A percentile compares a stretch with the other conserved stretches of the same genome.
Conservation (phyloP, 805 yeast species). For the Sugiyamaella smithiae region DNA sequence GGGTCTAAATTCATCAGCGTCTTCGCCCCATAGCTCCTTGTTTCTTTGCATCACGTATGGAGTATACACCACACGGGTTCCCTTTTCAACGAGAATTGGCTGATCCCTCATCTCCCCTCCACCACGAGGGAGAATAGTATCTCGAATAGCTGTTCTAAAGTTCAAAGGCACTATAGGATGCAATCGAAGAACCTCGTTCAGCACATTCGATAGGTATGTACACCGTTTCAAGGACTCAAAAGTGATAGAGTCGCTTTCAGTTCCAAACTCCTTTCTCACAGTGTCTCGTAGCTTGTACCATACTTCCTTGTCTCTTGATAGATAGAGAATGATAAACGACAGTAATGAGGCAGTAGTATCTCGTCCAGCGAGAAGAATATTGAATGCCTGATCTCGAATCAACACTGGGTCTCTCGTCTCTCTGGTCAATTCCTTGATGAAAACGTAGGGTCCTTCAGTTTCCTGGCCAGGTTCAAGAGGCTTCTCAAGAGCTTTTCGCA, state of each 20-base stretch:
- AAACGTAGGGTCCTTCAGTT: conserved; percentile 41
- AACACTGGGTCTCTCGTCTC: conserved; percentile 48
- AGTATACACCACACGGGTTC: conserved; percentile 40
- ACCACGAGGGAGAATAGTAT: conserved; percentile 50
- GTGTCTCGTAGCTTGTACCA: conserved; percentile 38
- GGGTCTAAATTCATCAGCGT: conserved; percentile 45
- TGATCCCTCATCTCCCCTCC: conserved; percentile 43
- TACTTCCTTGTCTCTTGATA: conserved; percentile 39
- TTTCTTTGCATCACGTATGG: conserved; percentile 46
- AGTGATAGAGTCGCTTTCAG: conserved; percentile 30
- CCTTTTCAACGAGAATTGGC: conserved; percentile 47
- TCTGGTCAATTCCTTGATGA: conserved; percentile 47
- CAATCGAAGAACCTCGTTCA: conserved; percentile 49
- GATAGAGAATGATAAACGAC: conserved; percentile 44
- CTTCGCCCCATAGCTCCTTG: conserved; percentile 43
- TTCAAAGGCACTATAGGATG: conserved; percentile 54
- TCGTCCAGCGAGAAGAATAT: conserved; percentile 52
- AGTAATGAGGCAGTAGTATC: conserved; percentile 54
- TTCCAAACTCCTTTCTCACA: conserved; percentile 38
- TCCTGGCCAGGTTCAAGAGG: conserved; percentile 16
- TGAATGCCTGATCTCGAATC: conserved; percentile 50
- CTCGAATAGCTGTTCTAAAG: conserved; percentile 44
- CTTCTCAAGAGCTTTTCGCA: conserved; percentile 36
- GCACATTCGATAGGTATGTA: conserved; percentile 45
- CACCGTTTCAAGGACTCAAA: conserved; percentile 49